Base-by-base conservation (phyloP, 768 basidiomycete genomes). In the Hortiboletus flavorubellus region DNA sequence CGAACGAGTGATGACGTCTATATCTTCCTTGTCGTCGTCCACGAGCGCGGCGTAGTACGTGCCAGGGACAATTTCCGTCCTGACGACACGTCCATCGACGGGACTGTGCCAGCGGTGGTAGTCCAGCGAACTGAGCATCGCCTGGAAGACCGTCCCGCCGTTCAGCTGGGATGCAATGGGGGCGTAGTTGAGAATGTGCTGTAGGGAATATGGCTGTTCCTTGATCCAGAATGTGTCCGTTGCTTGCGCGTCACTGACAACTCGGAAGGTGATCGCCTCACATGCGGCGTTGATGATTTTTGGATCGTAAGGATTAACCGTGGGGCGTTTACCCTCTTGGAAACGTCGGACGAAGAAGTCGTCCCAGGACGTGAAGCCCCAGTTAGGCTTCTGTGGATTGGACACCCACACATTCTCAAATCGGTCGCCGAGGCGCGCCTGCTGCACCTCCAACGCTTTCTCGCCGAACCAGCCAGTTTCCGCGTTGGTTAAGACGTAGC, bases 31-130 rank as follows among this genome's bases (percentile, higher is more conserved):
- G 23, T 66, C 57, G 11, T 60, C 58, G 48, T 51, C 66, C 12
- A 71, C 68, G 2, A 71, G 65, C 14, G 70, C 67, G 12, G 76
- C 75, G 55, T 78, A 85, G 65, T 82, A 81, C 2, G 78, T 77
- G 2, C 82, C 80, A 8, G 80, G 79, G 15, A 83, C 66, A 38
- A 76, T 61, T n/a, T 73, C 74, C 11, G 69, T 67, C 65, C 78
- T 70, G 14, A 59, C 64, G 35, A 83, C 68, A 1, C 42, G 67
- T 3, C 81, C 81, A 39, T 74, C 71, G 11, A 86, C 76, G 52
- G 86, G 86, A 47, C 74, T 69, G 65, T 82, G 81, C 84, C 84
- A 86, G 26, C 84, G 80, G 61, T 86, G 85, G 61, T 85, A 86
- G 29, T 76, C 75, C 33, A 75, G 59, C 1, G 81, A 75, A 48